phyloP scores from a whole-genome alignment of 2,329 filamentous ascomycete species.

The Periconia digitata region DNA sequence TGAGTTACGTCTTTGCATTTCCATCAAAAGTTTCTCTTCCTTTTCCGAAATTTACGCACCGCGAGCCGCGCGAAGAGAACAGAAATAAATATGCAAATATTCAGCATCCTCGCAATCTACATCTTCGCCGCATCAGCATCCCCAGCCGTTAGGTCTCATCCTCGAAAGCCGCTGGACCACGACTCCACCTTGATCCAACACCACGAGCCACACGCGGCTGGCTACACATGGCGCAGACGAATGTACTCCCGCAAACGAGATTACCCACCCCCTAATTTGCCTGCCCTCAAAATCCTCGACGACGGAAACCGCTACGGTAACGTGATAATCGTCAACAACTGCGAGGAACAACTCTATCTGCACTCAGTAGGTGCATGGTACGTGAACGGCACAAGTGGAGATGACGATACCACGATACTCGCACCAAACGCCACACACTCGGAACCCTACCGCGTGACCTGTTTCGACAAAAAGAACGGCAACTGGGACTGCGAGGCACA shows the following conservation, averaged over 20 bases:
- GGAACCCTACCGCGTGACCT: conserved; percentile 9
- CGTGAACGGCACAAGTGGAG: not conserved
- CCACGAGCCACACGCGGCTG: too few species aligned
- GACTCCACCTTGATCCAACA: too few species aligned
- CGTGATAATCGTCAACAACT: conserved; percentile 13
- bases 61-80: not conserved
- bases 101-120: not conserved
- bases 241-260: too few species aligned
- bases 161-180: too few species aligned
- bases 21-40: too few species aligned
- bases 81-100: not conserved
- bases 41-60: too few species aligned
- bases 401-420: conserved; percentile 1
- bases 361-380: conserved; percentile 9
- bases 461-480: not conserved
- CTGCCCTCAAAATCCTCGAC: not conserved
- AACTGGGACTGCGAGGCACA: not conserved
- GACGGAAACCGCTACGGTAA: conserved; percentile 6
- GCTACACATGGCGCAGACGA: too few species aligned
- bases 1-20: too few species aligned
- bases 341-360: conserved; percentile 2
- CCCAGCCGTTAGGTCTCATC: too few species aligned
- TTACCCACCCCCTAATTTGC: too few species aligned
- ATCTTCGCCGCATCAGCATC: not conserved
- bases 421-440: not conserved